Percentiles rank a stretch among this genome's conserved stretches.
phyloP scores from a whole-genome alignment of 2,329 filamentous ascomycete species.

The Aspergillus jensenii region DNA sequence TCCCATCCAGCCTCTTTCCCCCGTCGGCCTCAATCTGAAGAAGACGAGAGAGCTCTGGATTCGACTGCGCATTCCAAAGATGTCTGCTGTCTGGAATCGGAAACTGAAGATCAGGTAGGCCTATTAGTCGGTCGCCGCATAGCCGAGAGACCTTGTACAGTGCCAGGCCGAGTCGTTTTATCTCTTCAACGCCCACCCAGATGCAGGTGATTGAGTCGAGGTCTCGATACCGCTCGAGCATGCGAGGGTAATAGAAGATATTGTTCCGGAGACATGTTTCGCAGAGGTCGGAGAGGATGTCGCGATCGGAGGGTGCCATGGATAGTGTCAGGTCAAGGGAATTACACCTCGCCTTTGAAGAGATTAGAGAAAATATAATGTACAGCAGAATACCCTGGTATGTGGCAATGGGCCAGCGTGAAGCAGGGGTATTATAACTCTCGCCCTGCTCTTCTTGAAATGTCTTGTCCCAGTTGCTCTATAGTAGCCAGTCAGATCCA shows the following conservation, averaged over 20 bases:
- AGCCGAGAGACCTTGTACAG: slow-evolving; percentile 21
- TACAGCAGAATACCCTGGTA: slow-evolving; percentile 29
- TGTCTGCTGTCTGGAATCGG: slow-evolving; percentile 13
- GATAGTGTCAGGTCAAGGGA: slow-evolving; percentile 5
- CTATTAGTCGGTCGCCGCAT: slow-evolving; percentile 8
- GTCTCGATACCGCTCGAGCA: slow-evolving; percentile 17
- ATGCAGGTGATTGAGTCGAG: slow-evolving; percentile 19
- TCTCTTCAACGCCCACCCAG: slow-evolving; percentile 25
- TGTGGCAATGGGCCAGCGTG: slow-evolving; percentile 27
- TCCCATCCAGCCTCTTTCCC: background rate
- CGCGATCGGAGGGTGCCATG: slow-evolving; percentile 6
- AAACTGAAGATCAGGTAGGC: slow-evolving; percentile 19
- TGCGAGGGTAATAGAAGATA: slow-evolving; percentile 26
- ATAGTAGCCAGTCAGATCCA: background rate
- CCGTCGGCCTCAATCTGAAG: background rate
- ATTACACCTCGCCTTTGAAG: background rate
- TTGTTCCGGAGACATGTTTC: slow-evolving; percentile 18
- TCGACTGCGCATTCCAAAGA: slow-evolving; percentile 12
- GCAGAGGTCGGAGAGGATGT: slow-evolving; percentile 21
- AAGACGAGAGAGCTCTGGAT: slow-evolving; percentile 1
- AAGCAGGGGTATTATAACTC: background rate
- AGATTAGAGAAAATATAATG: slow-evolving; percentile 25
- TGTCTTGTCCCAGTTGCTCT: background rate
- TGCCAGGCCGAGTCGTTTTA: slow-evolving; percentile 24
- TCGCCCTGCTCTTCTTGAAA: background rate